Evolutionary conservation across 352 stramenopile species (phyloP), one percentile per base, ranked within the genome.

Genomic region (Phytophthora pisi): DNA sequence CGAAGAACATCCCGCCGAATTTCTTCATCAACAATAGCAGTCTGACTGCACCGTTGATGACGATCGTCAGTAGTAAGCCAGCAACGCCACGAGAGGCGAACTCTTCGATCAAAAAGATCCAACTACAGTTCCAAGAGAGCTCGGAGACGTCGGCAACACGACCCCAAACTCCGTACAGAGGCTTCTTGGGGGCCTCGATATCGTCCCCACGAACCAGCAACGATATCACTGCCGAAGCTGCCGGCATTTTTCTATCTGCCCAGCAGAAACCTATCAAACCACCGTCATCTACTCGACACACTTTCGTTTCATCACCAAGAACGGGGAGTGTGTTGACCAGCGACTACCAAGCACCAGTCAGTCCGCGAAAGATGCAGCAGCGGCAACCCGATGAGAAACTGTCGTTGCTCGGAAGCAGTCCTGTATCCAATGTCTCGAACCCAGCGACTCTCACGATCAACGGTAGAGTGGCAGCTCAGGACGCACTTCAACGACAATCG

Each of bases 1-100:
- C 52, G 51, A 71, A 42, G 52, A 63, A 59, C 15, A 67, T 55
- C 1, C 38, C 57, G 6, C 36, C 62, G 18, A 75, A 66, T n/a
- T 31, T 63, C 7, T 72, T 63, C 15, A 66, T 53, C 13, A 68
- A 69, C 46, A 72, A 69, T n/a, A 72, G 64, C 45, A 76, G 68
- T 13, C 40, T 76, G 8, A 73, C 68, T n/a, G 58, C 57, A 18
- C 68, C 68, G n/a, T 60, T 76, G 50, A 66, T 75, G 50, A 69
- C 68, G 16, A 75, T 72, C 13, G 26, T 61, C 20, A 75, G 68
- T 11, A 72, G 63, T 26, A 75, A 75, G 6, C 11, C 52, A 38
- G 46, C 57, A 43, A 63, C 51, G 28, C 42, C 50, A 56, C 66
- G 31, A 7, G 66, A 74, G n/a, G 28, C 38, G 24, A 46, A 38